A percentile compares a stretch with the other conserved stretches of the same genome.
Conservation (phyloP, 2,329 filamentous ascomycete genomes). For the Huntiella omanensis region DNA sequence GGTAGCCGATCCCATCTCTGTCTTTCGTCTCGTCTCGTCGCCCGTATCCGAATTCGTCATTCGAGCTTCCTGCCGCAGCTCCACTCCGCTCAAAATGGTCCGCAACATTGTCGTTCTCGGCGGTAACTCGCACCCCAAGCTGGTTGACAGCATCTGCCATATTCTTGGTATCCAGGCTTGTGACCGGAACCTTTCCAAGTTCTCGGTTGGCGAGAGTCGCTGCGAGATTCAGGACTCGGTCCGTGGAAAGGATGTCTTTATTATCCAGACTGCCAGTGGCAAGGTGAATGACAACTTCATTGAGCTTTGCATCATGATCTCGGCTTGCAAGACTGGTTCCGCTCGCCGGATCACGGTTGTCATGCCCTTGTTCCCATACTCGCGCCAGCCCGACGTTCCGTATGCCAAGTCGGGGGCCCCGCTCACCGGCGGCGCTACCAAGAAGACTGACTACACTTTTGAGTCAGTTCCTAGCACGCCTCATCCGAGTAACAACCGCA, state of each 20-base stretch:
- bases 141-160: constrained; percentile 74
- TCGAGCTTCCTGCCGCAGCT: background rate
- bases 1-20: background rate
- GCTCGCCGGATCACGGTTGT: constrained; percentile 87
- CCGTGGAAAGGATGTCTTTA: constrained; percentile 95
- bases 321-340: constrained; percentile 89
- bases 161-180: constrained; percentile 74
- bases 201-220: constrained; percentile 84
- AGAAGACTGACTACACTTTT: constrained; percentile 55
- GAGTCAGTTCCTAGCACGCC: constrained; percentile 84
- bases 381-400: constrained; percentile 83
- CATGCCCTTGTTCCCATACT: constrained; percentile 90
- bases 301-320: constrained; percentile 93
- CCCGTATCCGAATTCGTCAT: background rate
- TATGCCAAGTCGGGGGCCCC: constrained; percentile 94
- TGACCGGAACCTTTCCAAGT: constrained; percentile 72
- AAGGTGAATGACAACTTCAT: constrained; percentile 93
- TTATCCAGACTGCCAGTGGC: constrained; percentile 83
- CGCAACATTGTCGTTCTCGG: constrained; percentile 88
- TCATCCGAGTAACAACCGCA: constrained; percentile 49
- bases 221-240: constrained; percentile 95
- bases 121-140: constrained; percentile 76
- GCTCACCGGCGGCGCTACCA: constrained; percentile 43
- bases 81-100: constrained; percentile 42
- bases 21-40: background rate